Evolutionary conservation across 257 asterid species (phyloP).

Genomic region (Cynanchum wilfordii): DNA sequence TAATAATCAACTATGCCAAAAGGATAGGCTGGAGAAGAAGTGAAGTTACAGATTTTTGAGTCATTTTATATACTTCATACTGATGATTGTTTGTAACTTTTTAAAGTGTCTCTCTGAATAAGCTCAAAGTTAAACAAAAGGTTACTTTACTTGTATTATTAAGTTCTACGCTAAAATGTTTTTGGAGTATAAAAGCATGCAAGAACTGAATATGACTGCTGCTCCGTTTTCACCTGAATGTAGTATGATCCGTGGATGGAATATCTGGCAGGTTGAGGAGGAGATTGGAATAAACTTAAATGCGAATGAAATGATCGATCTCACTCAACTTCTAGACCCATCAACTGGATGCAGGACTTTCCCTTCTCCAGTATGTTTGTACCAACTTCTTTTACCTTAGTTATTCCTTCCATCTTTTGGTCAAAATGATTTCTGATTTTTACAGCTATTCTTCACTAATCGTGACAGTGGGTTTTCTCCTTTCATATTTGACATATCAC

Average conservation of each 20-base stretch:
- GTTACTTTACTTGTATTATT: not conserved
- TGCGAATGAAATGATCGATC: constrained; percentile 63
- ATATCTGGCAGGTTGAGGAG: constrained; percentile 67
- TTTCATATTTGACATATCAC: constrained; percentile 5
- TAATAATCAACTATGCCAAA: not conserved
- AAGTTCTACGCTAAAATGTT: not conserved
- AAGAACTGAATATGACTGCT: not conserved
- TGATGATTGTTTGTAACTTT: not conserved
- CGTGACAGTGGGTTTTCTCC: not conserved
- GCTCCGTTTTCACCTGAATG: not conserved
- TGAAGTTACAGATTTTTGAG: not conserved
- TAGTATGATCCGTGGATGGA: not conserved
- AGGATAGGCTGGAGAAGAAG: not conserved
- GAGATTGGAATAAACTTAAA: constrained; percentile 76
- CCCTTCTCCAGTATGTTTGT: constrained; percentile 73
- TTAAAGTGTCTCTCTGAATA: not conserved
- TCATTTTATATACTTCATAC: not conserved
- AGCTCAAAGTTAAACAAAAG: not conserved
- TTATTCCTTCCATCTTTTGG: not conserved
- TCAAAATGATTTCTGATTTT: not conserved
- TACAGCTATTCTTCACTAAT: not conserved
- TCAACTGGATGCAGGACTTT: constrained; percentile 64
- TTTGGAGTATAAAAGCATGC: not conserved
- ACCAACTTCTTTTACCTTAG: not conserved
- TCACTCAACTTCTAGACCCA: constrained; percentile 69